These are phyloP conservation scores for Pholiota adiposa DNA, from an alignment of 1,284 basidiomycete genomes.

Conservation along the genomic window DNA sequence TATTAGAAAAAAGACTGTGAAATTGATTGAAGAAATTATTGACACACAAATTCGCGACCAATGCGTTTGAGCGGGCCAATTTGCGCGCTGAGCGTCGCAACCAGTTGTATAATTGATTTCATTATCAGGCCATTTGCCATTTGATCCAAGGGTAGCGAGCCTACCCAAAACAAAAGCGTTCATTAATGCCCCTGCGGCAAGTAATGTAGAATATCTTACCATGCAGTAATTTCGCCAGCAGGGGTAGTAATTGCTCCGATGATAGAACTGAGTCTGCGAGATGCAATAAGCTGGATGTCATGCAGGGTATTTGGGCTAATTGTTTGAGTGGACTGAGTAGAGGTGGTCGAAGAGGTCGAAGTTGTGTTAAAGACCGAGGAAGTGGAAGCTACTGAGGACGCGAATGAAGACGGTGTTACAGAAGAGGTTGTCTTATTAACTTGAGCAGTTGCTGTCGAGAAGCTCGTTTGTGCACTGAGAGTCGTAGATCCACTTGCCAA, in stretches of 20 bases:
- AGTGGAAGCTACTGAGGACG: neutral
- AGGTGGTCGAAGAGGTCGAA: conserved; percentile 7
- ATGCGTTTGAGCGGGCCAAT: conserved; percentile 50
- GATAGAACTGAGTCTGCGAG: conserved; percentile 28
- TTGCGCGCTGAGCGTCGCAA: conserved; percentile 38
- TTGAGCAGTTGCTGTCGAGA: neutral
- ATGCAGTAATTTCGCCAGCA: conserved; percentile 26
- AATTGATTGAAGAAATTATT: neutral
- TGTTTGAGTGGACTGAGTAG: conserved; percentile 22
- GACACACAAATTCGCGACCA: conserved; percentile 63
- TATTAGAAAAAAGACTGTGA: neutral
- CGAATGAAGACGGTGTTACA: neutral
- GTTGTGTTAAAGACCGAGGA: neutral
- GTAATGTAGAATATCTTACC: conserved; percentile 21
- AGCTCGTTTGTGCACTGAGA: neutral
- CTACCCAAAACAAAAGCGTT: conserved; percentile 15
- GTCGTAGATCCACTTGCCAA: neutral
- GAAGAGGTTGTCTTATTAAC: neutral
- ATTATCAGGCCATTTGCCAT: conserved; percentile 42
- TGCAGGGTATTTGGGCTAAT: conserved; percentile 21
- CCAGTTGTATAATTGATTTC: conserved; percentile 43
- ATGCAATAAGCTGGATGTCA: conserved; percentile 27
- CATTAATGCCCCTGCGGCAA: neutral
- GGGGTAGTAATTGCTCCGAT: conserved; percentile 25
- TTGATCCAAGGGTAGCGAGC: conserved; percentile 31